Conservation (phyloP, 306 rosid genomes). For the Clitoria ternatea region DNA sequence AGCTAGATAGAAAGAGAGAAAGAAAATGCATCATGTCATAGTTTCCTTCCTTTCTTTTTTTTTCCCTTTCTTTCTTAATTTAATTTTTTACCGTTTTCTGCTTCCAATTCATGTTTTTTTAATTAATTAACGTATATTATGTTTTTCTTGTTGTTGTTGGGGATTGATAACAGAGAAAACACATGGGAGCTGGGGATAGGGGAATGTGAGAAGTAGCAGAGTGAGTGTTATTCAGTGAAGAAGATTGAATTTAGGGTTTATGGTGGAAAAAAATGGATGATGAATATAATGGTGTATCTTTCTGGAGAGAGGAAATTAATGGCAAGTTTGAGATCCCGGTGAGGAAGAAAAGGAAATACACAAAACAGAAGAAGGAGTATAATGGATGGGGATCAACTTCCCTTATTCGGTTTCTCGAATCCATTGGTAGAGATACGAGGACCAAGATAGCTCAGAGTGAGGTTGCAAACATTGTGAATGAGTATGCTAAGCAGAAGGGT, state of each 20-base stretch:
- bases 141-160: not conserved
- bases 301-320: conserved; percentile 40
- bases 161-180: conserved; percentile 9
- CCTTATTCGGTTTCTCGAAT: conserved; percentile 54
- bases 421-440: conserved; percentile 56
- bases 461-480: conserved; percentile 45
- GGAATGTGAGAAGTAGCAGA: not conserved
- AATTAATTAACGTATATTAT: no score
- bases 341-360: conserved; percentile 42
- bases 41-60: not conserved
- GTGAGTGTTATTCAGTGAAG: not conserved
- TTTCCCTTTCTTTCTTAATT: no score
- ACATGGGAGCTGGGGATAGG: not conserved
- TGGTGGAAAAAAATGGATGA: conserved; percentile 24
- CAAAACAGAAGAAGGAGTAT: conserved; percentile 47
- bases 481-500: conserved; percentile 41
- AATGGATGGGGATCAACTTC: conserved; percentile 72
- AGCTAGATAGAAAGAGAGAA: no score
- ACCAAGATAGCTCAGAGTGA: conserved; percentile 47
- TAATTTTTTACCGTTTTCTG: not conserved
- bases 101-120: not conserved
- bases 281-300: not conserved
- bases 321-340: conserved; percentile 20
- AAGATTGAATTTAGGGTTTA: not conserved
- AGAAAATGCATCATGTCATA: not conserved